Base-by-base conservation (phyloP, 2,329 filamentous ascomycete genomes). In the Tolypocladium cylindrosporum region DNA sequence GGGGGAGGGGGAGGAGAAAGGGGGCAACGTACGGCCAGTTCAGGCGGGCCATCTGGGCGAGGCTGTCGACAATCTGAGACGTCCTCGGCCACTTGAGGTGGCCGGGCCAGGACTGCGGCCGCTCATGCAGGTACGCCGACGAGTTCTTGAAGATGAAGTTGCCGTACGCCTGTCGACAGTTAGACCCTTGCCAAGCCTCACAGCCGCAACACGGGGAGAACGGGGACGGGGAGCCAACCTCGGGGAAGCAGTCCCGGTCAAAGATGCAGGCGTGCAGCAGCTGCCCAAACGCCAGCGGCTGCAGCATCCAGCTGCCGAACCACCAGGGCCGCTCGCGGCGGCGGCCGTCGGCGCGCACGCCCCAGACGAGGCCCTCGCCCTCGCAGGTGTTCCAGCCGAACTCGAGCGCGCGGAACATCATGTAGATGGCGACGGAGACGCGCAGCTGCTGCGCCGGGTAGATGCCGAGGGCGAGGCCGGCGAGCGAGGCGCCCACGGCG, bases 401-500 rank as follows among this genome's bases (percentile, higher is more conserved):
- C 69, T 99, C 93, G 42, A 95, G 76, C 1, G 90, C 89, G 55
- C 90, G 83, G 64, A 91, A 93, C 61, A 91, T 79, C 58, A 87
- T 78, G 69, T 93, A 95, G 61, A 97, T 90, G 16, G 91, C 87
- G 53, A 94, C 81, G 0, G 89, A 90, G 56, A 93, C 79, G 55
- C 94, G 86, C 64, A 94, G 71, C 68, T 83, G 79, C 62, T 76
- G 73, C 1, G 83, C 64, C 68, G 93, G 79, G 62, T 85, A 90
- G 11, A 96, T 81, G 9, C 89, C 90, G 21, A 97, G 77, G 55
- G 90, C 87, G 55, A 96, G 81, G 3, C 93, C 93, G 1, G 93
- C 91, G 54, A 97, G 73, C 65, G 90, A 91, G 7, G 93, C 92
- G 13, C 93, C 94, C n/a, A 97, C 80, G 2, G 92, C 91, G 1